Conservation (phyloP, 129 eudicot genomes). For the Logfia minima region DNA sequence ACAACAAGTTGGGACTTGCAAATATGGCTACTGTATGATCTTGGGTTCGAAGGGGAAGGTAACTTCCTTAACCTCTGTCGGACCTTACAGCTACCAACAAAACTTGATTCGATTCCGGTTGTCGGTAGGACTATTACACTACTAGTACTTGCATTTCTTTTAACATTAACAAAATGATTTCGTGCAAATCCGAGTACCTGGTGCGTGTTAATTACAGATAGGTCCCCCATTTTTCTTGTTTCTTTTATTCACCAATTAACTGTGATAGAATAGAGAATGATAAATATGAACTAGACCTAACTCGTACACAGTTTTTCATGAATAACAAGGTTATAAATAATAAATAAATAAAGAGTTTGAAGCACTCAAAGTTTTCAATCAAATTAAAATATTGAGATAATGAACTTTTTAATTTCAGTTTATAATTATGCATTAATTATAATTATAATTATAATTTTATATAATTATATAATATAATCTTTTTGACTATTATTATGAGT, state of each 20-base stretch:
- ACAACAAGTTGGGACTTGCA: conserved; percentile 41
- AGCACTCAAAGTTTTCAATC: too few relatives aligned
- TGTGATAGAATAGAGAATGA: background rate
- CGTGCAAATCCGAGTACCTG: conserved; percentile 6
- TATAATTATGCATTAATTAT: too few relatives aligned
- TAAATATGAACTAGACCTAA: background rate
- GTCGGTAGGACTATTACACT: conserved; percentile 8
- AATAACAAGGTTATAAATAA: too few relatives aligned
- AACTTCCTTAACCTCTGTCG: conserved; percentile 17
- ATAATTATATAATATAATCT: too few relatives aligned
- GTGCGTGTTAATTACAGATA: background rate
- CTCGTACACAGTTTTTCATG: background rate
- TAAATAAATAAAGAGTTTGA: too few relatives aligned
- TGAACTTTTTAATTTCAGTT: too few relatives aligned
- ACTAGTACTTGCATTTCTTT: background rate
- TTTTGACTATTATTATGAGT: too few relatives aligned
- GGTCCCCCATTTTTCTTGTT: background rate
- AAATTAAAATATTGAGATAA: too few relatives aligned
- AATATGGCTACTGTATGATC: conserved; percentile 12
- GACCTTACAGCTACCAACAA: conserved; percentile 11
- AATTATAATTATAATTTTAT: too few relatives aligned
- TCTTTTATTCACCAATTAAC: background rate
- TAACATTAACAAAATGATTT: background rate
- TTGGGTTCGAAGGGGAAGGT: conserved; percentile 10
- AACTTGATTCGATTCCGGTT: conserved; percentile 17